A percentile compares a stretch with the other conserved stretches of the same genome.
Evolutionary conservation across 2,329 filamentous ascomycete species (phyloP).

Genomic region (Neoarthrinium moseri): DNA sequence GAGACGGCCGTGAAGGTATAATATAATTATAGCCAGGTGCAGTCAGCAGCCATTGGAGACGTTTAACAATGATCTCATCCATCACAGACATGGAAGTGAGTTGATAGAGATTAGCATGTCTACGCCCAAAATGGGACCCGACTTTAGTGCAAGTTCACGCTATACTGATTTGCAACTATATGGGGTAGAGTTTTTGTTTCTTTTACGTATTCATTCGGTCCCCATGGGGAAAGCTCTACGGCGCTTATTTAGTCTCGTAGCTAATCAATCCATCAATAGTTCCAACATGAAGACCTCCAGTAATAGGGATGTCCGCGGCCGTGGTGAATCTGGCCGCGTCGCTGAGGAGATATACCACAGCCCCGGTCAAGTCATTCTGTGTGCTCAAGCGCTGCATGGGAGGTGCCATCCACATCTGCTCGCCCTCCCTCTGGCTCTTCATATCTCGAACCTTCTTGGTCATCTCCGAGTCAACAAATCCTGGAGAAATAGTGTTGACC

Average conservation of each 20-base stretch:
- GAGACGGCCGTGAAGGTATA: too few species aligned
- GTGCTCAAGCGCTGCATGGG: slow-evolving; percentile 37
- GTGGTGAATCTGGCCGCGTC: slow-evolving; percentile 43
- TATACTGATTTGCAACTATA: too few species aligned
- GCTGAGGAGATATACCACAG: slow-evolving; percentile 40
- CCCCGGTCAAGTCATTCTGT: slow-evolving; percentile 39
- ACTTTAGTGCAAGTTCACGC: too few species aligned
- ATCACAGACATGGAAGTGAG: too few species aligned
- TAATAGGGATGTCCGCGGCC: slow-evolving; percentile 41
- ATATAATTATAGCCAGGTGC: too few species aligned
- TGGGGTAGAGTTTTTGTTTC: too few species aligned
- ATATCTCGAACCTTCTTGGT: slow-evolving; percentile 26
- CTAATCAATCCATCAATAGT: slow-evolving; percentile 35
- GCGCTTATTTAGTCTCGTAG: slow-evolving; percentile 19
- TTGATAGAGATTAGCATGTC: too few species aligned
- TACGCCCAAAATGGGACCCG: too few species aligned
- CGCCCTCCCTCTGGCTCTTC: slow-evolving; percentile 31
- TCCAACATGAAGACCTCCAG: slow-evolving; percentile 40
- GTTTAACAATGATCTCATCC: too few species aligned
- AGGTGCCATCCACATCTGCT: slow-evolving; percentile 36
- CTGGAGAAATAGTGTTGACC: slow-evolving; percentile 37
- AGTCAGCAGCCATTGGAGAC: too few species aligned
- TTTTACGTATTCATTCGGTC: too few species aligned
- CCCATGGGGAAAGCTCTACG: too few species aligned
- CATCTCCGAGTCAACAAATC: slow-evolving; percentile 36